phyloP scores from a whole-genome alignment of 352 stramenopile genomes.

The Plasmopara muralis region DNA sequence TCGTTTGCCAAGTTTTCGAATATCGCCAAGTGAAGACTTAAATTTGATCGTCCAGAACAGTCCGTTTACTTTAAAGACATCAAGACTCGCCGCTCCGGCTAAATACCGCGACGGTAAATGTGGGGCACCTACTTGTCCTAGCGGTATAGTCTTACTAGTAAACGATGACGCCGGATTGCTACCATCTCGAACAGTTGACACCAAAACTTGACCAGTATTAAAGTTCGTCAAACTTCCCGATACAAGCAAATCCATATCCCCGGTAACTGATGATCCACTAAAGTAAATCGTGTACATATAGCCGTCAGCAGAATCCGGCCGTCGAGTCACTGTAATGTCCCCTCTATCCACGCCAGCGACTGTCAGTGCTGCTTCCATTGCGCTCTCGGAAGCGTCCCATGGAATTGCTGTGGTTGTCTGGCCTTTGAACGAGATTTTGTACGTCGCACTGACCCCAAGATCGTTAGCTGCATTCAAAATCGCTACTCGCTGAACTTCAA shows the following conservation, averaged over 20 bases:
- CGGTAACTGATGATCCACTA: conserved; percentile 33
- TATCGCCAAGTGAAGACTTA: conserved; percentile 62
- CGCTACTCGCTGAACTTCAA: conserved; percentile 57
- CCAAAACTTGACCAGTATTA: conserved; percentile 23
- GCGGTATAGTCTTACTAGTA: conserved; percentile 36
- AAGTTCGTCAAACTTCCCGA: conserved; percentile 20
- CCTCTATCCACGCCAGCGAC: conserved; percentile 11
- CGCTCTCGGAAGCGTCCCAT: conserved; percentile 51
- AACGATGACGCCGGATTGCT: conserved; percentile 30
- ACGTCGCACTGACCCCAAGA: conserved; percentile 19
- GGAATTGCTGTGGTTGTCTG: conserved; percentile 28
- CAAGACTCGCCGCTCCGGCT: conserved; percentile 27
- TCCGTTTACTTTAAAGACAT: conserved; percentile 69
- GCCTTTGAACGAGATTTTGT: conserved; percentile 32
- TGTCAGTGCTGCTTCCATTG: conserved; percentile 18
- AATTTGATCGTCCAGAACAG: conserved; percentile 81
- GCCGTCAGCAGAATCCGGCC: conserved; percentile 37
- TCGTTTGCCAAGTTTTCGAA: conserved; percentile 36
- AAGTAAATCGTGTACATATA: conserved; percentile 77
- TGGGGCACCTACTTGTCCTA: conserved; percentile 26
- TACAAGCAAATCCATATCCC: conserved; percentile 24
- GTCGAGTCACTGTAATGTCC: conserved; percentile 49
- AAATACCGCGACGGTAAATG: conserved; percentile 28
- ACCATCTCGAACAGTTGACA: conserved; percentile 30
- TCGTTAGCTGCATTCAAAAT: conserved; percentile 39